Base-by-base conservation (phyloP, 2,329 filamentous ascomycete species). In the Orbilia javanica region DNA sequence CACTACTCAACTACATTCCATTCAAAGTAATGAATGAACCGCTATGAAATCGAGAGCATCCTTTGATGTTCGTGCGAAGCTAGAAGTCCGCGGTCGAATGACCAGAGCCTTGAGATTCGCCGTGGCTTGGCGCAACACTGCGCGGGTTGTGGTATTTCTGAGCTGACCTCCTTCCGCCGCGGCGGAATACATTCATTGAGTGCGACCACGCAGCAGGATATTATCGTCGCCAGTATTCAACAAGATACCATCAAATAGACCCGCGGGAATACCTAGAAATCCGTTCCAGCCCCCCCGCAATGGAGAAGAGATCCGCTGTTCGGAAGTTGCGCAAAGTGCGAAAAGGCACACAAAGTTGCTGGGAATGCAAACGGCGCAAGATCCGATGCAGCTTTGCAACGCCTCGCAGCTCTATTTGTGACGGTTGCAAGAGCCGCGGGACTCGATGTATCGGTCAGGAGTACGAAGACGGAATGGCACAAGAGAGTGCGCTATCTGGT, bases 361-460 rank as follows among this genome's bases (percentile, higher is more conserved):
- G 82, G 82, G 82, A 81, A 67, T 83, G 82, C 66, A 82, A 83
- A 71, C 80, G 81, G 80, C 81, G 83, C 8, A 84, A 84, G 70
- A 82, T 84, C n/a, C 81, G 81, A 13, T 84, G 83, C 55, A 85
- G 84, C 15, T 86, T 87, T 75, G 82, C 83, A 10, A 81, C 83
- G 1, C 81, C 84, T 3, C 80, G 83, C 2, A 84, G 85, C 4
- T 71, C 82, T 1, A 79, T 85, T 0, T 89, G 88, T 73, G 82
- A 85, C 31, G 85, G 84, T 1, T 89, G 88, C 79, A 82, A 83
- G n/a, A 82, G 85, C 3, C 85, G 88, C 0, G 83, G 84, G 0
- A 83, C 84, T 0, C 79, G 79, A 48, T 88, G 88, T 68, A 80
- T 88, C 29, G 84, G 86, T 74, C 88, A 89, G 79, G 86, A 88